Percentiles rank a stretch among this genome's conserved stretches.
These are phyloP conservation scores for Citrus australasica DNA, from an alignment of 345 rosid genomes.

Conservation along the genomic window DNA sequence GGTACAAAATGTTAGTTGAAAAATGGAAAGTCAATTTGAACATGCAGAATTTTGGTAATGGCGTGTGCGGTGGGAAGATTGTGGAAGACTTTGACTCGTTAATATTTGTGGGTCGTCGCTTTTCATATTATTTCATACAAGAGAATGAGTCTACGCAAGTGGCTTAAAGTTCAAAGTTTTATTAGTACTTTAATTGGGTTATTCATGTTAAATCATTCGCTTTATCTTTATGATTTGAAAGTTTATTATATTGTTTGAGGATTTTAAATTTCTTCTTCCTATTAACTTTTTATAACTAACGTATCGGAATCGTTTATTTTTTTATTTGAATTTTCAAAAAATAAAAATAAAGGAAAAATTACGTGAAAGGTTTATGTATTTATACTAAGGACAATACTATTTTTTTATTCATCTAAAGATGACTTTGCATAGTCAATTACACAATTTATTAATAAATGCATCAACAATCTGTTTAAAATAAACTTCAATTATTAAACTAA, in stretches of 20 bases:
- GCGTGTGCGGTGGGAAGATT: neutral
- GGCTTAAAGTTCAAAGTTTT: neutral
- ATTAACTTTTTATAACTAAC: neutral
- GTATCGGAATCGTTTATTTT: neutral
- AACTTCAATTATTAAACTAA: conserved; percentile 3
- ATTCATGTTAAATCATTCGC: no score
- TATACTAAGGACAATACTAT: neutral
- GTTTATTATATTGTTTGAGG: neutral
- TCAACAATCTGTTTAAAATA: neutral
- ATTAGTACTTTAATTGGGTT: no score
- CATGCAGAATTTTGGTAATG: neutral
- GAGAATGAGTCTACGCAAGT: neutral
- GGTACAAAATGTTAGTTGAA: neutral
- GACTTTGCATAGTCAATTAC: neutral
- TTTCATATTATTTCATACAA: neutral
- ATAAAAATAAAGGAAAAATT: no score
- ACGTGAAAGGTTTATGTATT: neutral
- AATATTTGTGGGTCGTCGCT: neutral
- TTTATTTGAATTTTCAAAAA: no score
- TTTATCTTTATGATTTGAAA: no score
- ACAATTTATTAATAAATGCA: neutral
- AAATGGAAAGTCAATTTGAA: neutral
- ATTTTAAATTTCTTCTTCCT: no score
- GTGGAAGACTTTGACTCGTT: neutral
- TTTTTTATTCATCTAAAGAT: no score